Conservation (phyloP, 176 grass and related monocot species). For the Lolium perenne region DNA sequence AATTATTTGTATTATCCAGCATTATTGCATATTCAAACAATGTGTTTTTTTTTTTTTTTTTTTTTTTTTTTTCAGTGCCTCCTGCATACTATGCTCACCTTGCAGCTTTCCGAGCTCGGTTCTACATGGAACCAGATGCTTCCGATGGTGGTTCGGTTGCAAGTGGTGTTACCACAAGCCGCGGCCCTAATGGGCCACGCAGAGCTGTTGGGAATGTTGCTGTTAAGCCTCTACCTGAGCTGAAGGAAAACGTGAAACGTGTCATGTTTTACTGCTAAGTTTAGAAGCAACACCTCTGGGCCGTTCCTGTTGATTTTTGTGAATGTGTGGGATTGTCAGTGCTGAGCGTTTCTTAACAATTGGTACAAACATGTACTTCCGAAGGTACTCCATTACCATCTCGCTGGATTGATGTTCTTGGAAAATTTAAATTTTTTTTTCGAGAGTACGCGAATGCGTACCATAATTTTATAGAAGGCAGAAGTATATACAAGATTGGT, state of each 20-base stretch:
- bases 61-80: conserved; percentile 50
- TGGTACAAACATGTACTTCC: neutral
- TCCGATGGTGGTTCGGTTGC: conserved; percentile 58
- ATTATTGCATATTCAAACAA: conserved; percentile 8
- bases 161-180: conserved; percentile 40
- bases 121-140: conserved; percentile 63
- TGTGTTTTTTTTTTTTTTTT: neutral
- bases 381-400: neutral
- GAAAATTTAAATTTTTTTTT: neutral
- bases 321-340: neutral
- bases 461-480: too few relatives aligned
- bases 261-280: conserved; percentile 79
- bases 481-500: too few relatives aligned
- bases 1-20: neutral
- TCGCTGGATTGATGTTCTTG: neutral
- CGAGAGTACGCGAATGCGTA: too few relatives aligned
- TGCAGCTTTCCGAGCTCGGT: conserved; percentile 63
- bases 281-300: neutral
- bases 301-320: neutral
- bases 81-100: conserved; percentile 72
- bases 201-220: conserved; percentile 51
- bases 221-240: conserved; percentile 62
- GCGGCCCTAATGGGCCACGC: conserved; percentile 35
- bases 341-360: neutral
- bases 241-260: conserved; percentile 68